Conservation (phyloP, 2,329 filamentous ascomycete species). For the Colletotrichum liriopes region DNA sequence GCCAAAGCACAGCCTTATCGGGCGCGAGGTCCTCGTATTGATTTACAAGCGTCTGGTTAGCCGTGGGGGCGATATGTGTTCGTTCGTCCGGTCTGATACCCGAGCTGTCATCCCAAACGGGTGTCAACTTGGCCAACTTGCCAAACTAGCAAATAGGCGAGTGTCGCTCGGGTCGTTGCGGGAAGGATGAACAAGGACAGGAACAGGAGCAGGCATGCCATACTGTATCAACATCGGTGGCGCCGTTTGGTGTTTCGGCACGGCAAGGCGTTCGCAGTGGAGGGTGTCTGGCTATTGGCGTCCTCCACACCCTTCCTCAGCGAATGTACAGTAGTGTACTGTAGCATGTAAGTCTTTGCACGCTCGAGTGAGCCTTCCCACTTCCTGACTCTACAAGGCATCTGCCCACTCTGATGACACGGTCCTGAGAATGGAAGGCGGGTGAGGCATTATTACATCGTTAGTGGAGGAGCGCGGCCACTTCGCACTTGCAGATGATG, state of each 20-base stretch:
- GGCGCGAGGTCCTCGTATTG: slow-evolving; percentile 5
- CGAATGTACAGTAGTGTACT: neutral
- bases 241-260: slow-evolving; percentile 24
- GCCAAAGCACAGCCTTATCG: neutral
- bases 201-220: neutral
- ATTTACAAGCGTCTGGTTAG: neutral
- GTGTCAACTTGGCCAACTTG: neutral
- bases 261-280: slow-evolving; percentile 6
- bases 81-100: slow-evolving; percentile 9
- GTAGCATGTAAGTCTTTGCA: neutral
- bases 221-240: slow-evolving; percentile 22
- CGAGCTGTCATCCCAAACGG: slow-evolving; percentile 10
- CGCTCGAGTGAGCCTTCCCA: neutral
- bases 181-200: slow-evolving; percentile 3
- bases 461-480: slow-evolving; percentile 8
- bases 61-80: slow-evolving; percentile 1
- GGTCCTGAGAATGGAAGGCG: slow-evolving; percentile 5
- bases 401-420: neutral
- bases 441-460: slow-evolving; percentile 27
- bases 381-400: neutral
- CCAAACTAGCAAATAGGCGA: neutral
- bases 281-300: neutral
- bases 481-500: slow-evolving; percentile 24
- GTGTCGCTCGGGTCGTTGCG: neutral
- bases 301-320: neutral